Evolutionary conservation across 768 basidiomycete genomes (phyloP), one percentile per base, ranked within the genome.

Genomic region (Podaxis sp.): DNA sequence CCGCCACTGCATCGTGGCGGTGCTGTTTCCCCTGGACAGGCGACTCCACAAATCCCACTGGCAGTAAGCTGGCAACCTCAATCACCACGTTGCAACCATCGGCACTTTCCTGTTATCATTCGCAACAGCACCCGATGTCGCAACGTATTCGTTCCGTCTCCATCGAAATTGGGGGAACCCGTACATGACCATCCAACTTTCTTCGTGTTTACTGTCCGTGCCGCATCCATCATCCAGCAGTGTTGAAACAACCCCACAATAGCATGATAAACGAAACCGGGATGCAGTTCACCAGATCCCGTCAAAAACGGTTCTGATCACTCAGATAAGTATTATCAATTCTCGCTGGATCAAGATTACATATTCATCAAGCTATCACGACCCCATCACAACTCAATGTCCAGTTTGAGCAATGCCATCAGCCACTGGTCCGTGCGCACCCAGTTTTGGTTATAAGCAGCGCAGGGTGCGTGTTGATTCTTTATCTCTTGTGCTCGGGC

Each of bases 401-500:
- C 64, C 43, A 54, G 47, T 55, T 61, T 53, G 55, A 59, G 49
- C 15, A 53, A 40, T 46, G 58, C 65, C 64, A 66, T 40, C 27
- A 46, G 17, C 27, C 60, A 29, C n/a, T 82, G 84, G 84, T 82
- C 83, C 83, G 83, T 85, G 84, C 84, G 77, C 77, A 33, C 6
- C 9, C 2, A 1, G 5, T 19, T 19, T 6, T n/a, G 55, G 80
- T 81, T 86, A 86, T 80, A 83, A 75, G 6, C 2, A 36, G 3
- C 37, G 11, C 27, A 46, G 24, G 37, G 49, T n/a, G 0, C 49
- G 55, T 13, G 15, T 4, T 29, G 17, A 64, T 73, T 80, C 79
- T 68, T 68, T 69, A 88, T 88, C 88, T 89, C 89, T 93, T 93
- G 90, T 92, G 90, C 90, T 91, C 89, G 90, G 90, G 90, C 88